phyloP scores from a whole-genome alignment of 75 land plant genomes.

The Azolla pinnata region DNA sequence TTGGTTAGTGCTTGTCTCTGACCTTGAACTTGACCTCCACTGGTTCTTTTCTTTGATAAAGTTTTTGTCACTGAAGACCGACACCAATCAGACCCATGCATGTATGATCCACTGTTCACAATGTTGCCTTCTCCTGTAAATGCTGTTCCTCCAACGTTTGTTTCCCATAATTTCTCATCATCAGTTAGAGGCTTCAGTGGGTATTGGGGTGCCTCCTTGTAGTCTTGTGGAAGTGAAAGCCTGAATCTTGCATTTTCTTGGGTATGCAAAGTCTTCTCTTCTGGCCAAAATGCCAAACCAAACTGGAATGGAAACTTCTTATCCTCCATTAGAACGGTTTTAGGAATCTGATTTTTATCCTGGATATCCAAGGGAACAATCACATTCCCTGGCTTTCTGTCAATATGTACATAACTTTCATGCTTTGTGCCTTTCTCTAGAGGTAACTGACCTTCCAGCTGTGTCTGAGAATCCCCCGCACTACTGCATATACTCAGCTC shows the following conservation, averaged over 20 bases:
- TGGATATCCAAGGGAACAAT: not conserved
- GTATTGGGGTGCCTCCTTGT: not conserved
- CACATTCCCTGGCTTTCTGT: not conserved
- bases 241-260: not conserved
- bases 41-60: not conserved
- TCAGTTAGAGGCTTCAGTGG: slow-evolving; percentile 2
- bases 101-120: slow-evolving; percentile 2
- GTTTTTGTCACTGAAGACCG: not conserved
- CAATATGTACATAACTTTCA: not conserved
- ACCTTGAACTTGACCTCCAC: too few species aligned
- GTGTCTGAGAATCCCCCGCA: not conserved
- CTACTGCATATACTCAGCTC: not conserved
- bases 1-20: not conserved
- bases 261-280: slow-evolving; percentile 1
- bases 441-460: too few species aligned
- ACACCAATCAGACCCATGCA: slow-evolving; percentile 5
- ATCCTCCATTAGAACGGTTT: too few species aligned
- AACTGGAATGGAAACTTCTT: slow-evolving; percentile 3
- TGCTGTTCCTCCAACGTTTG: slow-evolving; percentile 1
- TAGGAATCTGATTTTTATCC: not conserved
- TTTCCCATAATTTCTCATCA: slow-evolving; percentile 6
- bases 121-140: slow-evolving; percentile 7
- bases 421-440: not conserved
- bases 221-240: slow-evolving; percentile 6
- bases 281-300: slow-evolving; percentile 1